These are phyloP conservation scores for Aspergillus sclerotioniger DNA, from an alignment of 495 filamentous ascomycete genomes.

Conservation along the genomic window DNA sequence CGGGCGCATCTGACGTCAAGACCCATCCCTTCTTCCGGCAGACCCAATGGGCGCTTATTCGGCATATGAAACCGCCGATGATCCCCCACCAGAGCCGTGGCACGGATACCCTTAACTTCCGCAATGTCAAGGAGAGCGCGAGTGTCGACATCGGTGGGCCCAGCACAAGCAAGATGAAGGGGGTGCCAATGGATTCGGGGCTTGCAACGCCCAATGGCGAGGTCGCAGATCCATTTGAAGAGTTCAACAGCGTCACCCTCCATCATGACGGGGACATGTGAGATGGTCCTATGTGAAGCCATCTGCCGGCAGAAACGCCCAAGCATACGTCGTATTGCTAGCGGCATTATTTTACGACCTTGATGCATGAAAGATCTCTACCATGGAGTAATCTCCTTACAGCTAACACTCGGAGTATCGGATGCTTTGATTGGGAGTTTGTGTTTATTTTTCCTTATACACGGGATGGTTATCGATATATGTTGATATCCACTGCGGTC, in stretches of 20 bases:
- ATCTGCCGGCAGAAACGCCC: constrained; percentile 20
- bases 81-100: constrained; percentile 89
- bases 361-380: constrained; percentile 42
- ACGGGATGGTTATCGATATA: constrained; percentile 14
- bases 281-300: not conserved
- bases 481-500: constrained; percentile 4
- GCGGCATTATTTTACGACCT: constrained; percentile 30
- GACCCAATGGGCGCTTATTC: constrained; percentile 94
- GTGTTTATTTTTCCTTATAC: constrained; percentile 17
- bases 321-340: constrained; percentile 29
- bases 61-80: constrained; percentile 98
- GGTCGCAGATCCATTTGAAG: constrained; percentile 90
- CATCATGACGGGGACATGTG: constrained; percentile 85
- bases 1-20: constrained; percentile 96
- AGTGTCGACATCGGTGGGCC: constrained; percentile 81
- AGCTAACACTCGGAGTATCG: constrained; percentile 29
- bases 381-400: constrained; percentile 25
- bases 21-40: constrained; percentile 92
- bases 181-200: constrained; percentile 81
- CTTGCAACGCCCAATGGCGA: constrained; percentile 83
- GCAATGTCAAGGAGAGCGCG: constrained; percentile 94
- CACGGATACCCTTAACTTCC: constrained; percentile 93
- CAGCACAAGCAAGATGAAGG: constrained; percentile 57
- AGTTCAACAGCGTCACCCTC: constrained; percentile 97
- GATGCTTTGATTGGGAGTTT: constrained; percentile 20